phyloP scores from a whole-genome alignment of 1,284 basidiomycete species.

The Anthracocystis setariae region DNA sequence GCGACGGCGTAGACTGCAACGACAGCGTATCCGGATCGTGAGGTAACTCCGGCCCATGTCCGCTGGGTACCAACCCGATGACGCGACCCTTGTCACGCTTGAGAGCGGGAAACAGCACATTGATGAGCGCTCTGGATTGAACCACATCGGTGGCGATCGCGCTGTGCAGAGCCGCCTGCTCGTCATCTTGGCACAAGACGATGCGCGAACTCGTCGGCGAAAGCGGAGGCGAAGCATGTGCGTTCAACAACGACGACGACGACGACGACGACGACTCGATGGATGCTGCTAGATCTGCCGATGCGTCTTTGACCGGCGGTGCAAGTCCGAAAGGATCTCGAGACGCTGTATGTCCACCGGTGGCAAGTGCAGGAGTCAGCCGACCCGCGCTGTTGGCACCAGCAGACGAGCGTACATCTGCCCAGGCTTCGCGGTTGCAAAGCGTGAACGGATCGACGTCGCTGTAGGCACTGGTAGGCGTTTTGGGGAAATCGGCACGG shows the following conservation, averaged over 20 bases:
- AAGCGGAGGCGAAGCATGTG: slow-evolving; percentile 34
- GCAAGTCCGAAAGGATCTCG: slow-evolving; percentile 36
- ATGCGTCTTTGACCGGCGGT: slow-evolving; percentile 20
- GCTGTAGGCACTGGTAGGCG: slow-evolving; percentile 30
- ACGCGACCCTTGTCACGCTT: slow-evolving; percentile 47
- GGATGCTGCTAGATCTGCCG: slow-evolving; percentile 10
- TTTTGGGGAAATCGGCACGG: slow-evolving; percentile 16
- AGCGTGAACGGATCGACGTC: slow-evolving; percentile 40
- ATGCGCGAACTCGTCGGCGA: slow-evolving; percentile 32
- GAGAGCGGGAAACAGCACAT: slow-evolving; percentile 47
- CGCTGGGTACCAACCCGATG: slow-evolving; percentile 41
- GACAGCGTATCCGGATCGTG: slow-evolving; percentile 42
- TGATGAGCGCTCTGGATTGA: slow-evolving; percentile 41
- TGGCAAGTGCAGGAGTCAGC: not conserved
- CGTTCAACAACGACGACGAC: slow-evolving; percentile 21
- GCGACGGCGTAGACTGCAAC: slow-evolving; percentile 20
- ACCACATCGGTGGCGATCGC: slow-evolving; percentile 48
- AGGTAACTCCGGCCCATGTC: slow-evolving; percentile 31
- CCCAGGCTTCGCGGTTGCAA: slow-evolving; percentile 33
- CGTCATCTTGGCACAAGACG: slow-evolving; percentile 29
- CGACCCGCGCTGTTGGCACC: not conserved
- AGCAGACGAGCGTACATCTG: slow-evolving; percentile 14
- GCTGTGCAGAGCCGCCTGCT: slow-evolving; percentile 38
- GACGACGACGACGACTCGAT: slow-evolving; percentile 30
- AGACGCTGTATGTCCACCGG: not conserved